These are phyloP conservation scores for Pestalotiopsis sp. DNA, from an alignment of 2,329 filamentous ascomycete genomes.

Conservation along the genomic window DNA sequence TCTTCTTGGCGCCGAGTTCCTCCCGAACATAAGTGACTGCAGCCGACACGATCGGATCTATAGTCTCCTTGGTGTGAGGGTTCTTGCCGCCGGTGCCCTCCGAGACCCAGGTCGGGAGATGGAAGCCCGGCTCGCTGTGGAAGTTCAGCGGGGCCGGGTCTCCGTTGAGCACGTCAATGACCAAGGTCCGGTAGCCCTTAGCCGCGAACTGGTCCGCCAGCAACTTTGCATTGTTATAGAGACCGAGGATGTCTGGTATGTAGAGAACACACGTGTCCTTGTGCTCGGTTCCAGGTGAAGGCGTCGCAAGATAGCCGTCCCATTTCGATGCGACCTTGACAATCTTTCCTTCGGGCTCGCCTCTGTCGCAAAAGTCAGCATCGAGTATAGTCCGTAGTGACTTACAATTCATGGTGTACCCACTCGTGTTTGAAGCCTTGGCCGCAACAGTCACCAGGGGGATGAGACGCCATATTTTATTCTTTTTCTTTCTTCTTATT, in stretches of 20 bases:
- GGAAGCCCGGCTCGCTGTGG: background rate
- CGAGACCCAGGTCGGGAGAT: background rate
- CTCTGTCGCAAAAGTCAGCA: background rate
- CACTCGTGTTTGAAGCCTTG: background rate
- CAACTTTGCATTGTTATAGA: background rate
- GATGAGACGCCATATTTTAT: background rate
- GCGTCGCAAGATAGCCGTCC: background rate
- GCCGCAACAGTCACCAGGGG: background rate
- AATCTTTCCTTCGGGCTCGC: background rate
- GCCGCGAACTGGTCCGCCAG: constrained; percentile 5
- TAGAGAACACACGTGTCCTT: background rate
- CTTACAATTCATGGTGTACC: background rate
- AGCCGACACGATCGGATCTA: background rate
- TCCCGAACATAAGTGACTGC: background rate
- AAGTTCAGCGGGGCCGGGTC: background rate
- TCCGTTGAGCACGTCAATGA: background rate
- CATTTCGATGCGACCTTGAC: background rate
- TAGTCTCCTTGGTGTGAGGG: background rate
- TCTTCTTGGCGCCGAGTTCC: background rate
- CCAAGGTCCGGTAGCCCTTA: background rate
- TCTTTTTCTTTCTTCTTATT: background rate
- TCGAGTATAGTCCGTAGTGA: too few species aligned
- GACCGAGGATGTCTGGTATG: constrained; percentile 1
- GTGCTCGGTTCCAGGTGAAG: background rate
- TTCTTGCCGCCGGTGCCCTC: constrained; percentile 8